Conservation (phyloP, 768 basidiomycete genomes). For the Mycena latifolia region DNA sequence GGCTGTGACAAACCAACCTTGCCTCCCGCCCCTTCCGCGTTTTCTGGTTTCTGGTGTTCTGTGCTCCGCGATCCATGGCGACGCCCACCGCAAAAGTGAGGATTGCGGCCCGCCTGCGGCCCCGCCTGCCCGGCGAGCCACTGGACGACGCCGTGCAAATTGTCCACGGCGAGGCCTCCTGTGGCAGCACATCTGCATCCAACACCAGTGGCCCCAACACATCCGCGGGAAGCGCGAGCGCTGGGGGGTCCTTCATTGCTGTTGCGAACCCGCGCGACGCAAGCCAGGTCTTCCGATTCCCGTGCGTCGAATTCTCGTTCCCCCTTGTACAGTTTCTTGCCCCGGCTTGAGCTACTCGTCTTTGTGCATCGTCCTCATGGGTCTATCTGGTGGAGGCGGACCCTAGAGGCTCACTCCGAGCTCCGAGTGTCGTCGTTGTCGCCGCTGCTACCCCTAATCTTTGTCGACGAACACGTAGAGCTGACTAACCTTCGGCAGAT, state of each 20-base stretch:
- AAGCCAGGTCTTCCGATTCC: constrained; percentile 82
- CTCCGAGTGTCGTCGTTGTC: too few relatives aligned
- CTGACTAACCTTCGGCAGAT: constrained; percentile 51
- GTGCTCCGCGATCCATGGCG: too few relatives aligned
- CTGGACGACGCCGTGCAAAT: constrained; percentile 73
- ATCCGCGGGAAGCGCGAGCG: constrained; percentile 41
- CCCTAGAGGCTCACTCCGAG: too few relatives aligned
- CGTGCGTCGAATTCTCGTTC: constrained; percentile 61
- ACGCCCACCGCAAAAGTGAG: constrained; percentile 71
- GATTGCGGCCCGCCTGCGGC: constrained; percentile 80
- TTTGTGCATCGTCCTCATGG: too few relatives aligned
- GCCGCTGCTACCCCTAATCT: constrained; percentile 7
- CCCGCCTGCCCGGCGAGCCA: constrained; percentile 70
- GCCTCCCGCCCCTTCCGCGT: too few relatives aligned
- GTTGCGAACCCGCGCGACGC: constrained; percentile 80
- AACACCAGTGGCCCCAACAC: constrained; percentile 7
- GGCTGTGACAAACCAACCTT: too few relatives aligned
- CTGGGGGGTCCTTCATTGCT: constrained; percentile 59
- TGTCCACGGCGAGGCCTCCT: constrained; percentile 53
- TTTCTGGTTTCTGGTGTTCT: too few relatives aligned
- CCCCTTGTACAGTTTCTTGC: too few relatives aligned
- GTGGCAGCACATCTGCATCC: neutral
- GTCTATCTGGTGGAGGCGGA: too few relatives aligned
- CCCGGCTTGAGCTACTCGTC: too few relatives aligned
- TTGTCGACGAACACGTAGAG: neutral